Percentiles rank a stretch among this genome's conserved stretches.
These are phyloP conservation scores for Kregervanrija delftensis DNA, from an alignment of 805 yeast genomes.

Conservation along the genomic window DNA sequence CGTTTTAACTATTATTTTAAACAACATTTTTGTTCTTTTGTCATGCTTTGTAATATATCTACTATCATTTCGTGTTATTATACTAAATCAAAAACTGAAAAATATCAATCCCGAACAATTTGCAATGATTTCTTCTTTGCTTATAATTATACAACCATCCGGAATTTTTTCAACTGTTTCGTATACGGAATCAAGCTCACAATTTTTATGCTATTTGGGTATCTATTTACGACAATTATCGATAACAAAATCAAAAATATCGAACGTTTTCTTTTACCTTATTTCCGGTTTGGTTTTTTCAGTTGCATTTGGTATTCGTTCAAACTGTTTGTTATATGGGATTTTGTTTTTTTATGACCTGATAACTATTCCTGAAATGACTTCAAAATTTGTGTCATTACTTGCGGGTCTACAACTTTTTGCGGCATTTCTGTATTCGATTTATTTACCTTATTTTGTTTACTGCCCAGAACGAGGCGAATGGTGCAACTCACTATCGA, in stretches of 20 bases:
- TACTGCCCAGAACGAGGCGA: slow-evolving; percentile 70
- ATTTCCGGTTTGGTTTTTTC: slow-evolving; percentile 50
- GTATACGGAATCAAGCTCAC: slow-evolving; percentile 72
- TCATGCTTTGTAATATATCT: slow-evolving; percentile 42
- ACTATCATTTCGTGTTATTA: slow-evolving; percentile 32
- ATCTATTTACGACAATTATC: slow-evolving; percentile 41
- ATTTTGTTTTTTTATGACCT: slow-evolving; percentile 56
- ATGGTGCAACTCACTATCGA: slow-evolving; percentile 64
- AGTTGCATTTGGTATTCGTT: slow-evolving; percentile 55
- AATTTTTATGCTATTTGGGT: slow-evolving; percentile 52
- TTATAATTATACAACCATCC: slow-evolving; percentile 65
- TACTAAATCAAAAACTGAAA: not conserved
- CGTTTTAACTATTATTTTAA: slow-evolving; percentile 38
- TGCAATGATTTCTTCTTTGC: slow-evolving; percentile 18
- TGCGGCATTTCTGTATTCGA: slow-evolving; percentile 37
- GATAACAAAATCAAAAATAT: slow-evolving; percentile 4
- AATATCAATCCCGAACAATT: slow-evolving; percentile 1
- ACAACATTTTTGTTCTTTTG: slow-evolving; percentile 46
- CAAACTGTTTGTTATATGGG: slow-evolving; percentile 75
- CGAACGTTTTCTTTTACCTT: slow-evolving; percentile 23
- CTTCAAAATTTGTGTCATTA: slow-evolving; percentile 26
- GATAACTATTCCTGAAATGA: slow-evolving; percentile 3
- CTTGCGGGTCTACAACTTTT: slow-evolving; percentile 54
- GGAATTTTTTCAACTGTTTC: slow-evolving; percentile 71
- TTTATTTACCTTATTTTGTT: slow-evolving; percentile 43